phyloP scores from a whole-genome alignment of 768 basidiomycete genomes.

The Lentinula aciculospora region DNA sequence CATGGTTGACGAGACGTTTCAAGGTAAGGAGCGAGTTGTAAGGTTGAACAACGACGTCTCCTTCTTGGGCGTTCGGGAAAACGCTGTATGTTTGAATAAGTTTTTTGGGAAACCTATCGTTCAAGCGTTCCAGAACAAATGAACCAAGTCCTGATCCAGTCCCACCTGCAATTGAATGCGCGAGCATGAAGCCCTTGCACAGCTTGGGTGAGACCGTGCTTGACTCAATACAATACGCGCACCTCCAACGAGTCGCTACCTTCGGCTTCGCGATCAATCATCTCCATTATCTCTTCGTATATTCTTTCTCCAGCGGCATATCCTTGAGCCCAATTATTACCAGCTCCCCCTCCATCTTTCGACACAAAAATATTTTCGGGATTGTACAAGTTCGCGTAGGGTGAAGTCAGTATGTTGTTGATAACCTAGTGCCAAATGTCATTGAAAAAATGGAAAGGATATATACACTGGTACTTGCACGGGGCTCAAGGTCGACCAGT shows the following conservation, averaged over 20 bases:
- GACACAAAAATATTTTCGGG: constrained; percentile 97
- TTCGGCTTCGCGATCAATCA: constrained; percentile 97
- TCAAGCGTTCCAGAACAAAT: constrained; percentile 92
- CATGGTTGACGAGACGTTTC: constrained; percentile 91
- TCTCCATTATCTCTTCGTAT: constrained; percentile 97
- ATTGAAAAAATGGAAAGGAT: background rate
- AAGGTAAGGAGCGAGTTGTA: constrained; percentile 94
- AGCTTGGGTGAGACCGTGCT: background rate
- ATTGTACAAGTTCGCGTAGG: constrained; percentile 90
- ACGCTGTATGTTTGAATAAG: constrained; percentile 99
- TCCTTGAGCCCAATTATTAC: constrained; percentile 98
- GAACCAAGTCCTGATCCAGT: constrained; percentile 98
- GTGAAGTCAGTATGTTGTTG: constrained; percentile 86
- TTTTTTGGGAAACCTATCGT: constrained; percentile 98
- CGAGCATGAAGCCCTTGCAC: constrained; percentile 91
- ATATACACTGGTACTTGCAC: constrained; percentile 47
- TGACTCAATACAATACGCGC: constrained; percentile 11
- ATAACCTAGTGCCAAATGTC: constrained; percentile 73
- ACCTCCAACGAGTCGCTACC: constrained; percentile 97
- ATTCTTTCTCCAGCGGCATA: constrained; percentile 85
- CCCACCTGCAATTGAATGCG: constrained; percentile 98
- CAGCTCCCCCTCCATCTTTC: constrained; percentile 97
- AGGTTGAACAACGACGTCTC: constrained; percentile 97
- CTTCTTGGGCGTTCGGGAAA: constrained; percentile 90
- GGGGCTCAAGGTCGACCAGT: constrained; percentile 91